These are phyloP conservation scores for Tetrahymena thermophila DNA, from an alignment of 73 alveolate genomes.

Conservation along the genomic window DNA sequence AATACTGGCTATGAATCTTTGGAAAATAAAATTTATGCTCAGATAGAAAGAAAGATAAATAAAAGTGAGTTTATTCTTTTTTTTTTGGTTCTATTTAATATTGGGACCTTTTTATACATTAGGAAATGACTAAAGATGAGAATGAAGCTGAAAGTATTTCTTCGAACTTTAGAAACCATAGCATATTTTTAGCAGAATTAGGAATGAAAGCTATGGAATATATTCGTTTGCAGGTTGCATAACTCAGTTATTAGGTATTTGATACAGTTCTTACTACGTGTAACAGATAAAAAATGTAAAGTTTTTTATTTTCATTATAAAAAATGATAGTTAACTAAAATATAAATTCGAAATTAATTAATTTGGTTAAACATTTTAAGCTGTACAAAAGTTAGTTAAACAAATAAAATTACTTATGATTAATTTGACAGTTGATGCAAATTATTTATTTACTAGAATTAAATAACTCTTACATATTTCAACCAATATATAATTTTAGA, in stretches of 20 bases:
- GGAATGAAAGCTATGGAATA: neutral
- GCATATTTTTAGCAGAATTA: neutral
- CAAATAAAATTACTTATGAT: too few species aligned
- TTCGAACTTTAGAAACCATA: neutral
- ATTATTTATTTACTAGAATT: too few species aligned
- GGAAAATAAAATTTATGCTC: neutral
- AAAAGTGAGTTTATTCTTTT: neutral
- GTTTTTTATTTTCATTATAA: too few species aligned
- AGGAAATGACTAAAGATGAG: neutral
- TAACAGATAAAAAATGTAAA: neutral
- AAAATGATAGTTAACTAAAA: too few species aligned
- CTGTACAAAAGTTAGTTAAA: too few species aligned
- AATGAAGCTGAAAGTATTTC: neutral
- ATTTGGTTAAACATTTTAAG: too few species aligned
- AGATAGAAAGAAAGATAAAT: neutral
- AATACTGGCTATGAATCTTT: neutral
- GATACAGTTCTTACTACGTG: neutral
- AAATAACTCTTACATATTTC: too few species aligned
- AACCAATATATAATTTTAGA: neutral
- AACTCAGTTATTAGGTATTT: neutral
- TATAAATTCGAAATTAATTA: too few species aligned
- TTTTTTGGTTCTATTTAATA: neutral
- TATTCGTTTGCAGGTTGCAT: neutral
- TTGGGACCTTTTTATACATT: neutral
- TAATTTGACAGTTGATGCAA: neutral